Evolutionary conservation across 495 filamentous ascomycete genomes (phyloP).

Genomic region (Lophiostoma macrostomum): DNA sequence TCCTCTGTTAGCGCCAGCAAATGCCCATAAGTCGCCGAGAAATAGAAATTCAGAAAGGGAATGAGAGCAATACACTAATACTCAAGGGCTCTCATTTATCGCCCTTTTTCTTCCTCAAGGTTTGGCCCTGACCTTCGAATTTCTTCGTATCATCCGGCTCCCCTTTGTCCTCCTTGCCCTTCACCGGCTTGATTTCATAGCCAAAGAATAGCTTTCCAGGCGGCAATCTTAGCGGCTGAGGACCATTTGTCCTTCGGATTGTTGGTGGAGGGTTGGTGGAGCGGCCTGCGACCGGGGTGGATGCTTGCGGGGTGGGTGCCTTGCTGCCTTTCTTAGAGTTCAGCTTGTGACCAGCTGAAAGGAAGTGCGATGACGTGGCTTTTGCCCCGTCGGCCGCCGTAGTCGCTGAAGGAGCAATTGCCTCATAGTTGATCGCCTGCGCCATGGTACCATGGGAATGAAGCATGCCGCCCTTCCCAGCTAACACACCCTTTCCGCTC

Average conservation of each 20-base stretch:
- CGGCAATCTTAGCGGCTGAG: conserved; percentile 80
- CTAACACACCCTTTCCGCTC: conserved; percentile 54
- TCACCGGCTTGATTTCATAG: conserved; percentile 84
- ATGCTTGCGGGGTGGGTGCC: conserved; percentile 72
- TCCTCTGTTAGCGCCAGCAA: not conserved
- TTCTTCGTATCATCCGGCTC: conserved; percentile 61
- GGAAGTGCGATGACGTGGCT: conserved; percentile 74
- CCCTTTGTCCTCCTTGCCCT: conserved; percentile 71
- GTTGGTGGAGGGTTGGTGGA: conserved; percentile 56
- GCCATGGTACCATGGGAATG: conserved; percentile 91
- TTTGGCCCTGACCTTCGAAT: conserved; percentile 87
- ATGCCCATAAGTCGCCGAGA: not conserved
- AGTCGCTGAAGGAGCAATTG: conserved; percentile 79
- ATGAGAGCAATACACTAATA: not conserved
- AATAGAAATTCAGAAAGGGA: not conserved
- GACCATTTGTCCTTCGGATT: conserved; percentile 64
- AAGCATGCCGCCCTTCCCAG: conserved; percentile 64
- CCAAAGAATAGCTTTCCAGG: conserved; percentile 94
- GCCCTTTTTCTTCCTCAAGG: conserved; percentile 59
- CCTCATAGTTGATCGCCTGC: conserved; percentile 90
- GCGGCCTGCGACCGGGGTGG: conserved; percentile 70
- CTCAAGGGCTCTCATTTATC: conserved; percentile 29
- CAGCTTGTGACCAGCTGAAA: conserved; percentile 69
- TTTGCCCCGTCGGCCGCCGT: conserved; percentile 58
- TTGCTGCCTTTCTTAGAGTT: conserved; percentile 77